These are phyloP conservation scores for Dalbergia cochinchinensis DNA, from an alignment of 306 rosid genomes.

Conservation along the genomic window DNA sequence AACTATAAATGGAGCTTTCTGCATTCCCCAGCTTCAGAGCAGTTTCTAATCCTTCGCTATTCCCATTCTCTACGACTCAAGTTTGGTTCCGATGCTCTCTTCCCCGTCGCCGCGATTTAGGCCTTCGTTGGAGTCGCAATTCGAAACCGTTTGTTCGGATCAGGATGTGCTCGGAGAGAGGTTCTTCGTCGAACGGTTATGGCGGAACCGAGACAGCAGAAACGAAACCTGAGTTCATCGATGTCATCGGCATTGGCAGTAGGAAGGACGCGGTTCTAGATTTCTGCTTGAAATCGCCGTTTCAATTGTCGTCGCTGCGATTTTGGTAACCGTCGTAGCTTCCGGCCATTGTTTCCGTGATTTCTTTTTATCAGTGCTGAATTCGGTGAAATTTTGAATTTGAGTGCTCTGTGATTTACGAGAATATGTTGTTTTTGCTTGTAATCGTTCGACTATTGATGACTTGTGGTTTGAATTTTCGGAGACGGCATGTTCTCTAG, in stretches of 20 bases:
- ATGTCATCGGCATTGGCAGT: constrained; percentile 86
- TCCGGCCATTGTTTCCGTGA: neutral
- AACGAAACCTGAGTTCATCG: constrained; percentile 61
- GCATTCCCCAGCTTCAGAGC: constrained; percentile 49
- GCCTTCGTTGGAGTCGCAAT: constrained; percentile 37
- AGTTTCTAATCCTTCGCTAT: constrained; percentile 45
- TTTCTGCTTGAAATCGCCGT: constrained; percentile 76
- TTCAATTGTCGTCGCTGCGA: constrained; percentile 67
- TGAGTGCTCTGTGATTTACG: constrained; percentile 11
- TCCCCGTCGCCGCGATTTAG: constrained; percentile 36
- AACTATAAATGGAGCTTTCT: constrained; percentile 64
- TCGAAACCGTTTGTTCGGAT: constrained; percentile 49
- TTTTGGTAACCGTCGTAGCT: constrained; percentile 60
- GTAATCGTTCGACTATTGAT: neutral
- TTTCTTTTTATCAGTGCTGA: neutral
- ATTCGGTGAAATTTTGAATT: constrained; percentile 14
- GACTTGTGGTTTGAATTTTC: constrained; percentile 18
- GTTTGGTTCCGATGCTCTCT: constrained; percentile 43
- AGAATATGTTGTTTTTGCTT: neutral
- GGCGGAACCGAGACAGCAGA: constrained; percentile 47
- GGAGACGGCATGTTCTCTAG: constrained; percentile 1
- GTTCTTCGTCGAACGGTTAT: constrained; percentile 41
- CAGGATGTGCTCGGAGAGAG: constrained; percentile 48
- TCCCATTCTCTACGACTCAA: constrained; percentile 52
- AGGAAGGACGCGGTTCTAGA: constrained; percentile 84